Evolutionary conservation across 805 yeast genomes (phyloP).

Genomic region (Ogataea degrootiae): DNA sequence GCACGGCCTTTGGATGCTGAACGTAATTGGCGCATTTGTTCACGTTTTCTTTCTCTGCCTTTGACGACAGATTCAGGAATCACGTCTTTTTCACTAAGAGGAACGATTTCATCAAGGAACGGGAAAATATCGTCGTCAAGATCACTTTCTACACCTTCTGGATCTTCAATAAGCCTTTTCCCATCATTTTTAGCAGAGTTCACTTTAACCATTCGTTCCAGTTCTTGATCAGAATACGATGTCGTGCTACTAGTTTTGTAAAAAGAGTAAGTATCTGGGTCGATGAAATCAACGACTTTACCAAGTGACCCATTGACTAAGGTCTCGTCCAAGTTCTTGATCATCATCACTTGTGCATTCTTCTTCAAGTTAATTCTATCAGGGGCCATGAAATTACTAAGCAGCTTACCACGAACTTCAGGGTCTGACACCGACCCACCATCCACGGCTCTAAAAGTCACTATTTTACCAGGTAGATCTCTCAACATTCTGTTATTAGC

Average conservation of each 20-base stretch:
- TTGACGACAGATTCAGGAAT: constrained; percentile 20
- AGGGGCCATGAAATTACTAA: constrained; percentile 62
- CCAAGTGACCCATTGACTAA: constrained; percentile 79
- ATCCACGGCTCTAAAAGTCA: constrained; percentile 48
- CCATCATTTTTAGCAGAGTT: constrained; percentile 13
- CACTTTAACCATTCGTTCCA: constrained; percentile 12
- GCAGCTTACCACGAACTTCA: constrained; percentile 38
- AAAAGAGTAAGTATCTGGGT: constrained; percentile 43
- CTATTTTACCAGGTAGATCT: constrained; percentile 39
- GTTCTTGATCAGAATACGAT: constrained; percentile 17
- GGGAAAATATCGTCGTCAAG: constrained; percentile 47
- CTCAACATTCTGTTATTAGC: constrained; percentile 53
- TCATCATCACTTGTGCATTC: constrained; percentile 80
- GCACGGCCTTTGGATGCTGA: constrained; percentile 40
- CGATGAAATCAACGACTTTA: constrained; percentile 44
- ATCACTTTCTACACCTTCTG: constrained; percentile 16
- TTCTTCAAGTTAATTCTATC: constrained; percentile 50
- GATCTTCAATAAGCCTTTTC: constrained; percentile 15
- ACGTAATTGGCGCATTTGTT: constrained; percentile 38
- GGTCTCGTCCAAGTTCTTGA: constrained; percentile 67
- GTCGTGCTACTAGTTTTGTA: constrained; percentile 24
- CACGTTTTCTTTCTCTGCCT: constrained; percentile 43
- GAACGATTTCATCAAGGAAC: constrained; percentile 31
- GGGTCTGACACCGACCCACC: constrained; percentile 42
- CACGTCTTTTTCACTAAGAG: background rate